Evolutionary conservation across 2,329 filamentous ascomycete species (phyloP).

Genomic region (Scortechinia acanthostroma): DNA sequence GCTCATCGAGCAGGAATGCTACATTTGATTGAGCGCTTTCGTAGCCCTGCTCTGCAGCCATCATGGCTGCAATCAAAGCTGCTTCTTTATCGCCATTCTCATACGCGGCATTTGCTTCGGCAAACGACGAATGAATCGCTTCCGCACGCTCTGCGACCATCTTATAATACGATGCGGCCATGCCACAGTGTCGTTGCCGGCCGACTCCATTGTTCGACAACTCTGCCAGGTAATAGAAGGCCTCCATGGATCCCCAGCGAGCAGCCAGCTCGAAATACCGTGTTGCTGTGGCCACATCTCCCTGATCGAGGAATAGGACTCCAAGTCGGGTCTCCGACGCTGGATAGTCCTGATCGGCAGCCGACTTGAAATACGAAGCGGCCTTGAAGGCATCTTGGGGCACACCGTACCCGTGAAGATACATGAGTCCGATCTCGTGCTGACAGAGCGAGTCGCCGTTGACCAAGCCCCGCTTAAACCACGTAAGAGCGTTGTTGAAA

Average conservation of each 20-base stretch:
- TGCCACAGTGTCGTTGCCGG: slow-evolving; percentile 69
- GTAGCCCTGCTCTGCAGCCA: slow-evolving; percentile 88
- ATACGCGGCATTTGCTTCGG: slow-evolving; percentile 77
- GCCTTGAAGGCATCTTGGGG: slow-evolving; percentile 58
- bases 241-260: slow-evolving; percentile 76
- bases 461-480: slow-evolving; percentile 74
- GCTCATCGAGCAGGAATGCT: slow-evolving; percentile 73
- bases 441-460: slow-evolving; percentile 78
- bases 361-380: slow-evolving; percentile 68
- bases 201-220: slow-evolving; percentile 76
- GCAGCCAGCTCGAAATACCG: slow-evolving; percentile 84
- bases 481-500: slow-evolving; percentile 68
- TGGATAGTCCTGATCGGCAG: slow-evolving; percentile 75
- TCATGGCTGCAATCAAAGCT: slow-evolving; percentile 74
- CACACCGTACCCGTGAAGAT: slow-evolving; percentile 71
- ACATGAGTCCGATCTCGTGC: slow-evolving; percentile 77
- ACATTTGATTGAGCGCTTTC: slow-evolving; percentile 86
- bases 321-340: slow-evolving; percentile 78
- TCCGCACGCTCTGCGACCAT: slow-evolving; percentile 69
- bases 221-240: slow-evolving; percentile 87
- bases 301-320: slow-evolving; percentile 79
- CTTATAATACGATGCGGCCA: slow-evolving; percentile 79
- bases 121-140: slow-evolving; percentile 69
- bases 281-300: slow-evolving; percentile 63
- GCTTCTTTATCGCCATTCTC: slow-evolving; percentile 72